Evolutionary conservation across 2,329 filamentous ascomycete genomes (phyloP).

Genomic region (Knoxdaviesia capensis): DNA sequence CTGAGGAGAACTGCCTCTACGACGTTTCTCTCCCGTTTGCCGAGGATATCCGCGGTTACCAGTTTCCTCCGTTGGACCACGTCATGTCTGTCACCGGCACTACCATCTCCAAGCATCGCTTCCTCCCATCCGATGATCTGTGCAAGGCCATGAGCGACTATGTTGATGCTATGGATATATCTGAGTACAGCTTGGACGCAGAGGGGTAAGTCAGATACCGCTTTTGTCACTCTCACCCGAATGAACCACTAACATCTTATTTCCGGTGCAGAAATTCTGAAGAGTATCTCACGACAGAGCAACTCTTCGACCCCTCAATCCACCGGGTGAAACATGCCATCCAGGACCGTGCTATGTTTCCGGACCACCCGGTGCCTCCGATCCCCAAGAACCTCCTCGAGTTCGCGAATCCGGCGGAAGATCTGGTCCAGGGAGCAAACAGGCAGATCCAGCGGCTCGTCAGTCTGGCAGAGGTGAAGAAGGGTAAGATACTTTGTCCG

Average conservation of each 20-base stretch:
- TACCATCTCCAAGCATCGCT: constrained; percentile 59
- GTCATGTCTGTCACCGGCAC: constrained; percentile 77
- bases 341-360: constrained; percentile 59
- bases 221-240: not conserved
- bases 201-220: constrained; percentile 35
- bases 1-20: constrained; percentile 69
- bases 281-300: constrained; percentile 62
- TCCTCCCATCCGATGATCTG: constrained; percentile 59
- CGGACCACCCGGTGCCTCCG: constrained; percentile 40
- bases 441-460: constrained; percentile 43
- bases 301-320: constrained; percentile 68
- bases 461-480: constrained; percentile 59
- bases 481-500: constrained; percentile 27
- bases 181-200: constrained; percentile 48
- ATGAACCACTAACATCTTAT: too few species aligned
- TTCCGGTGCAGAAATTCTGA: constrained; percentile 15
- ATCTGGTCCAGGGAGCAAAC: constrained; percentile 38
- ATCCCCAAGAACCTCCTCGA: constrained; percentile 45
- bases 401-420: constrained; percentile 52
- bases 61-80: constrained; percentile 74
- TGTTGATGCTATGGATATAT: constrained; percentile 83
- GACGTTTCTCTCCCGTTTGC: constrained; percentile 84
- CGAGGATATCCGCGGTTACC: constrained; percentile 79
- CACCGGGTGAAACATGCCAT: constrained; percentile 79
- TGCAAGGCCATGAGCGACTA: constrained; percentile 72